Evolutionary conservation across 2,329 filamentous ascomycete genomes (phyloP), one percentile per base, ranked within the genome.

Genomic region (Hypomyces rosellus): DNA sequence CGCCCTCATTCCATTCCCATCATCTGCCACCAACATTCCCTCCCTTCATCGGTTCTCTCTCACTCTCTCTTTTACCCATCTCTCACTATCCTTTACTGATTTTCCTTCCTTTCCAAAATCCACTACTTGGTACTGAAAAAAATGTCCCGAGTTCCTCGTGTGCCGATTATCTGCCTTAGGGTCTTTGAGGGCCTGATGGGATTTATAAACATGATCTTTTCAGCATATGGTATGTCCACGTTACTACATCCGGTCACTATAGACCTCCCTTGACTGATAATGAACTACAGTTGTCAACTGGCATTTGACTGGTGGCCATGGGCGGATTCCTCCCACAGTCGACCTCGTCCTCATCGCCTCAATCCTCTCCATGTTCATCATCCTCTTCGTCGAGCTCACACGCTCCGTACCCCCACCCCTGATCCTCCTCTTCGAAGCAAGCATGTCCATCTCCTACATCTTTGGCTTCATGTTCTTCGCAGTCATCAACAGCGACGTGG

Each of bases 391-490:
- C 16, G 77, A 80, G 59, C 45, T 77, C 36, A 63, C 15, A 33
- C 39, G 2, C 39, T 37, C 8, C 34, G 41, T 4, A 39, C 25
- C 22, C 22, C n/a, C 8, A 71, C 9, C 72, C 77, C 5, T 70
- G 73, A 43, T 74, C 74, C 52, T 57, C 67, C 13, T 4, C 61
- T 83, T 82, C 53, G 80, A 83, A 57, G 59, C 68, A 34, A 49
- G 71, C 57, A 83, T 81, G 62, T 67, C 73, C 4, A 55, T 81
- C 50, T 76, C 83, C 61, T 81, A 80, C 67, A 78, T 84, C 62
- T 69, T 73, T 16, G 80, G 79, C 50, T 83, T 83, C 66, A 72
- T 81, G 57, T 77, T 77, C 9, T 71, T 83, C 16, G 70, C 77
- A 40, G 72, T 77, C 54, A 83, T 81, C 66, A 73, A 84, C 55